Evolutionary conservation across 805 yeast genomes (phyloP).

Genomic region (Cyberlindnera mycetangii): DNA sequence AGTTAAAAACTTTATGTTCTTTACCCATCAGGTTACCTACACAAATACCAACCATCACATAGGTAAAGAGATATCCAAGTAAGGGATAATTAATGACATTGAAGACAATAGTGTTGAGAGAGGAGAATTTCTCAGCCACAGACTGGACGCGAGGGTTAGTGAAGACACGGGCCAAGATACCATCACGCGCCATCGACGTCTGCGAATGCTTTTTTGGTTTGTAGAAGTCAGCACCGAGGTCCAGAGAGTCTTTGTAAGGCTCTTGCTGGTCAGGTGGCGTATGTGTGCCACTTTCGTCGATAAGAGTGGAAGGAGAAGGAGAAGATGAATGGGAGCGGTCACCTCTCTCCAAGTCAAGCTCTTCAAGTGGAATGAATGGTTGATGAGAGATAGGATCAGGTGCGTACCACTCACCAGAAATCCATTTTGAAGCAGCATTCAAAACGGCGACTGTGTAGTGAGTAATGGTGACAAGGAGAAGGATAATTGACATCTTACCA

Average conservation of each 20-base stretch:
- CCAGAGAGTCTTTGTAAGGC: constrained; percentile 26
- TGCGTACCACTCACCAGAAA: constrained; percentile 27
- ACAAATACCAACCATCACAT: constrained; percentile 53
- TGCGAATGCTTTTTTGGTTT: constrained; percentile 8
- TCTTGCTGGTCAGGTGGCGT: constrained; percentile 18
- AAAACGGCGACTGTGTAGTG: constrained; percentile 58
- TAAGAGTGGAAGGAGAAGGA: constrained; percentile 26
- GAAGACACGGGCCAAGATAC: constrained; percentile 34
- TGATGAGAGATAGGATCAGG: constrained; percentile 15
- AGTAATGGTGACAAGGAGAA: constrained; percentile 47
- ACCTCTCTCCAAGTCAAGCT: constrained; percentile 26
- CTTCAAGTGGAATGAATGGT: constrained; percentile 30
- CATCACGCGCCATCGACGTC: constrained; percentile 30
- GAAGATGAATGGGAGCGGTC: constrained; percentile 13
- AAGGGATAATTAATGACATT: constrained; percentile 60
- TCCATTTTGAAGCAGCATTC: constrained; percentile 43
- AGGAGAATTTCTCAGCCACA: constrained; percentile 24
- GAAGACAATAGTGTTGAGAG: constrained; percentile 37
- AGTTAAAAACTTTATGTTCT: constrained; percentile 65
- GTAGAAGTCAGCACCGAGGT: constrained; percentile 17
- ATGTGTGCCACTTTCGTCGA: constrained; percentile 14
- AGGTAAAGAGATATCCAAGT: constrained; percentile 55
- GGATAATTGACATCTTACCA: constrained; percentile 57
- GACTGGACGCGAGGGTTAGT: constrained; percentile 27
- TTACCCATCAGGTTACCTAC: constrained; percentile 69